Conservation (phyloP, 2,329 filamentous ascomycete species). For the Trichoderma brevicompactum region DNA sequence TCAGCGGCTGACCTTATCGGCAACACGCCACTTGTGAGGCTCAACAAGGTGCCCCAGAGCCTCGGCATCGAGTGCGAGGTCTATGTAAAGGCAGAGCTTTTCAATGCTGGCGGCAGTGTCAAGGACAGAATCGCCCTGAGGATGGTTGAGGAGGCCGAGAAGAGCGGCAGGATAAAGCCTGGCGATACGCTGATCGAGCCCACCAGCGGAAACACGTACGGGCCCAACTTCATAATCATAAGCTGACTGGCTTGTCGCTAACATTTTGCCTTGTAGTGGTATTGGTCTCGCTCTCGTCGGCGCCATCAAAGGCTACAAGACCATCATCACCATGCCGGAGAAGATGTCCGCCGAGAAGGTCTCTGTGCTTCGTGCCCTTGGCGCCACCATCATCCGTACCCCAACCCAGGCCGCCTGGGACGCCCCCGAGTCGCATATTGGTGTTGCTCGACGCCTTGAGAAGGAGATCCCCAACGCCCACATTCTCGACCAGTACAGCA, state of each 20-base stretch:
- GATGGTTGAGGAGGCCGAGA: slow-evolving; percentile 97
- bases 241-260: slow-evolving; percentile 31
- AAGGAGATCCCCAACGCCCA: slow-evolving; percentile 97
- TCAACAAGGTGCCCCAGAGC: slow-evolving; percentile 91
- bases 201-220: slow-evolving; percentile 88
- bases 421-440: slow-evolving; percentile 93
- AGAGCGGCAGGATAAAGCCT: slow-evolving; percentile 89
- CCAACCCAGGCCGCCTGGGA: slow-evolving; percentile 96
- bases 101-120: slow-evolving; percentile 91
- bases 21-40: slow-evolving; percentile 90
- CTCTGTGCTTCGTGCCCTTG: slow-evolving; percentile 87
- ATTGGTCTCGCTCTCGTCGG: slow-evolving; percentile 93
- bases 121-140: slow-evolving; percentile 95
- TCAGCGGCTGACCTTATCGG: slow-evolving; percentile 87
- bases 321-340: slow-evolving; percentile 97
- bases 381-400: slow-evolving; percentile 96
- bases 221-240: slow-evolving; percentile 29
- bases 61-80: slow-evolving; percentile 87
- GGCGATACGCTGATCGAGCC: slow-evolving; percentile 98
- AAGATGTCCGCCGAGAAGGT: slow-evolving; percentile 99
- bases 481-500: slow-evolving; percentile 95
- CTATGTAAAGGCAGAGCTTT: slow-evolving; percentile 89
- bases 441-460: slow-evolving; percentile 84
- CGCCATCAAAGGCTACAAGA: slow-evolving; percentile 96
- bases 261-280: slow-evolving; percentile 54